Percentiles rank a stretch among this genome's conserved stretches.
Conservation (phyloP, 352 stramenopile species). For the Phytophthora palmivora region DNA sequence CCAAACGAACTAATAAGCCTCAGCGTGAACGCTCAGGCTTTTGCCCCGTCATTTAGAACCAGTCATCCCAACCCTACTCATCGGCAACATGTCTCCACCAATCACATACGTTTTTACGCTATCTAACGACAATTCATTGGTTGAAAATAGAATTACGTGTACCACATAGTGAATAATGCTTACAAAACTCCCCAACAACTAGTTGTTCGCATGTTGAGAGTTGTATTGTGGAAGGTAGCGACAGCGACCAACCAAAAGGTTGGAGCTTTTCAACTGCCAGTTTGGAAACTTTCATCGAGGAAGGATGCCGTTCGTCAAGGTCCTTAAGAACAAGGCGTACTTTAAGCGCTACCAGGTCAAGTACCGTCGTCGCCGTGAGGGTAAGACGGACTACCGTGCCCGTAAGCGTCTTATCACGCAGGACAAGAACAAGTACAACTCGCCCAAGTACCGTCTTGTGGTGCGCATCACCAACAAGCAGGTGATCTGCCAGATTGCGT, state of each 20-base stretch:
- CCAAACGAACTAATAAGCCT: conserved; percentile 84
- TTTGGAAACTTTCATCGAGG: conserved; percentile 76
- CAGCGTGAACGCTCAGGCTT: background rate
- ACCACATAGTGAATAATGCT: conserved; percentile 13
- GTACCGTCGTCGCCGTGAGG: conserved; percentile 97
- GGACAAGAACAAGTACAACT: conserved; percentile 99
- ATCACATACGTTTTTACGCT: conserved; percentile 20
- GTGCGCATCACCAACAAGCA: conserved; percentile 97
- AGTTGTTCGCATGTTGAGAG: conserved; percentile 8
- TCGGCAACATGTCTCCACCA: conserved; percentile 34
- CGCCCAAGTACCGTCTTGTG: conserved; percentile 97
- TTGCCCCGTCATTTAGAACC: conserved; percentile 54
- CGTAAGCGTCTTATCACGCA: conserved; percentile 98
- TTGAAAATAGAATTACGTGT: conserved; percentile 25
- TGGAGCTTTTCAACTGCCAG: conserved; percentile 48
- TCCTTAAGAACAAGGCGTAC: conserved; percentile 99
- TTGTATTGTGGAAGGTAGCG: conserved; percentile 21
- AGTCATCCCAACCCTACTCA: conserved; percentile 73
- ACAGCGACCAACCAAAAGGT: conserved; percentile 28
- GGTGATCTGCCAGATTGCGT: conserved; percentile 99
- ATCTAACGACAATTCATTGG: conserved; percentile 36
- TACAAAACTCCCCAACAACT: conserved; percentile 6
- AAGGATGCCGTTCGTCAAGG: conserved; percentile 97
- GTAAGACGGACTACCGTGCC: conserved; percentile 99
- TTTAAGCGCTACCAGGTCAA: conserved; percentile 99